Percentiles rank a stretch among this genome's conserved stretches.
phyloP scores from a whole-genome alignment of 2,329 filamentous ascomycete species.

The Incumbomyces delicatus region DNA sequence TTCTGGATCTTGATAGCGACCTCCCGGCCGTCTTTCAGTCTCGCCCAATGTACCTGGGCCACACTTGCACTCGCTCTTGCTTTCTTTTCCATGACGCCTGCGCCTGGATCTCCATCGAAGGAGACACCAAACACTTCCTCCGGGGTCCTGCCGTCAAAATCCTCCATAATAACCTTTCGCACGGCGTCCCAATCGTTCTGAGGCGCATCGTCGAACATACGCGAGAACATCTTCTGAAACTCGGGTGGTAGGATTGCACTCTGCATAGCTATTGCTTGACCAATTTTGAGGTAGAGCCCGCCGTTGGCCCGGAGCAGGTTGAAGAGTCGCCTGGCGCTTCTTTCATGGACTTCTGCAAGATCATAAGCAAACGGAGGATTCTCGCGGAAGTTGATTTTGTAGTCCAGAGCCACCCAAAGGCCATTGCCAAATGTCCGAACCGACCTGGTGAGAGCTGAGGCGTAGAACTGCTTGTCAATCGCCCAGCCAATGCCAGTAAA shows the following conservation, averaged over 20 bases:
- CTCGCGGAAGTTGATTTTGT: slow-evolving; percentile 90
- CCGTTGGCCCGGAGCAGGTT: slow-evolving; percentile 76
- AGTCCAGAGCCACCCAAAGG: slow-evolving; percentile 74
- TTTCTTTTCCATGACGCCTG: slow-evolving; percentile 60
- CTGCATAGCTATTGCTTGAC: slow-evolving; percentile 97
- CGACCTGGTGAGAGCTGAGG: slow-evolving; percentile 67
- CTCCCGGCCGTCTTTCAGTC: slow-evolving; percentile 73
- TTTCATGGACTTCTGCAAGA: slow-evolving; percentile 66
- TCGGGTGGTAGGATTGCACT: slow-evolving; percentile 85
- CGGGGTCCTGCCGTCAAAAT: slow-evolving; percentile 72
- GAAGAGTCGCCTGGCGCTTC: slow-evolving; percentile 76
- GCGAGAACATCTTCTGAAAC: slow-evolving; percentile 90
- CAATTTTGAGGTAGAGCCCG: slow-evolving; percentile 92
- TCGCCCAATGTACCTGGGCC: slow-evolving; percentile 93
- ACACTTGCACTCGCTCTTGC: slow-evolving; percentile 75
- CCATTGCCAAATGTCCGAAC: slow-evolving; percentile 72
- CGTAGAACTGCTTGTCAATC: slow-evolving; percentile 65
- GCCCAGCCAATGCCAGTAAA: slow-evolving; percentile 55
- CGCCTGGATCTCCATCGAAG: slow-evolving; percentile 56
- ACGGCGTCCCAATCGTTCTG: slow-evolving; percentile 84
- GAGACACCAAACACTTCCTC: slow-evolving; percentile 91
- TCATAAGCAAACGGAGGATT: slow-evolving; percentile 64
- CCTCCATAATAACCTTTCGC: slow-evolving; percentile 72
- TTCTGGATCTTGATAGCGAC: slow-evolving; percentile 97
- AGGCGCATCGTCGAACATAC: slow-evolving; percentile 96